Conservation (phyloP, 805 yeast species). For the Nakazawaea holstii region DNA sequence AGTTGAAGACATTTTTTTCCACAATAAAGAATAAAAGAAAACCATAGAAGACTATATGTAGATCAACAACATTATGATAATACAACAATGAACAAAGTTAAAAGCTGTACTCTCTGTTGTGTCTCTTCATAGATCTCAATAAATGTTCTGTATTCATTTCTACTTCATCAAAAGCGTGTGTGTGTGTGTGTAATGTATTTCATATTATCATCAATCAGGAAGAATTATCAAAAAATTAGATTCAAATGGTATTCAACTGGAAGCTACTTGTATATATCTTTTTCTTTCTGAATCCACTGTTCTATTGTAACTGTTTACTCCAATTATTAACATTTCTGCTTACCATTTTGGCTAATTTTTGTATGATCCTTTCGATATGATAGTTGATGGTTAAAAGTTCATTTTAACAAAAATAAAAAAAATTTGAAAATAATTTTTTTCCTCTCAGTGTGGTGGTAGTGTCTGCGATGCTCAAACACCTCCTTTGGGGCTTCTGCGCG, state of each 20-base stretch:
- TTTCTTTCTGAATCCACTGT: neutral
- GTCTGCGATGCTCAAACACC: too few species aligned
- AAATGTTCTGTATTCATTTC: neutral
- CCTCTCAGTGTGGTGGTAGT: neutral
- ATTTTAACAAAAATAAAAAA: neutral
- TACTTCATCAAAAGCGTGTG: neutral
- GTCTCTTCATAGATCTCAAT: too few species aligned
- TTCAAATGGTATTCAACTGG: conserved; percentile 13
- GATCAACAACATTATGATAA: too few species aligned
- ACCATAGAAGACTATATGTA: too few species aligned
- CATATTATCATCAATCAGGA: neutral
- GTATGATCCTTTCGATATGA: conserved; percentile 8
- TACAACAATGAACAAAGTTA: too few species aligned
- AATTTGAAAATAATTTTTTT: neutral
- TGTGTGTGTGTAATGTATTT: neutral
- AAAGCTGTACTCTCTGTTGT: too few species aligned
- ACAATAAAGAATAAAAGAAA: too few species aligned
- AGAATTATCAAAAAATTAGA: conserved; percentile 7
- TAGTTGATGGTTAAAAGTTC: neutral
- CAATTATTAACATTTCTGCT: conserved; percentile 14
- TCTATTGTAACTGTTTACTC: neutral
- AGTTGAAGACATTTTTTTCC: too few species aligned
- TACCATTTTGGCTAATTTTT: conserved; percentile 12
- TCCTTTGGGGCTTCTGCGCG: too few species aligned
- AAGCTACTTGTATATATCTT: neutral